Evolutionary conservation across 306 rosid genomes (phyloP).

Genomic region (Canavalia gladiata): DNA sequence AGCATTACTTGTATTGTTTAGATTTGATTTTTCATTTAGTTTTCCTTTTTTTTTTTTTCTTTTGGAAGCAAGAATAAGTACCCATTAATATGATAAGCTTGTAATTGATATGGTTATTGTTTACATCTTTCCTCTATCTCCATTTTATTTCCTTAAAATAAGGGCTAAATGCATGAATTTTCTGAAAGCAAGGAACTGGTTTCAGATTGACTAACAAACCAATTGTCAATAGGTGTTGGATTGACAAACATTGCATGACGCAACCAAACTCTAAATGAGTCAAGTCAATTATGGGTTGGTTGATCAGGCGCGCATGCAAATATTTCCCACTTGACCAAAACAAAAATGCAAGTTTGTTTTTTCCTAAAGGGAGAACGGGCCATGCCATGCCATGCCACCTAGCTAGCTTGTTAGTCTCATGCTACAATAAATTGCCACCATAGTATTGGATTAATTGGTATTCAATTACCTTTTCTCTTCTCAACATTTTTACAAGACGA

Average conservation of each 20-base stretch:
- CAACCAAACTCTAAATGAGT: constrained; percentile 4
- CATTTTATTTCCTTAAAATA: not conserved
- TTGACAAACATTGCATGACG: not conserved
- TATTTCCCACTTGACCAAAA: not conserved
- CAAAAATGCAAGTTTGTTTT: no score
- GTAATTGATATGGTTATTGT: not conserved
- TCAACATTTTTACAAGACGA: not conserved
- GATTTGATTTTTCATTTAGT: not conserved
- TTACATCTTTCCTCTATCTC: not conserved
- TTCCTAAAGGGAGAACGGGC: no score
- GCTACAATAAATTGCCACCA: not conserved
- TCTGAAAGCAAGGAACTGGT: not conserved
- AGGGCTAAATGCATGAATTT: not conserved
- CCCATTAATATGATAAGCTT: not conserved
- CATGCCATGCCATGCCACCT: no score
- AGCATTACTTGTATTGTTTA: no score
- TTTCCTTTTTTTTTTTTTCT: not conserved
- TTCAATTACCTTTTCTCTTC: not conserved
- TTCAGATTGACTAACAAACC: not conserved
- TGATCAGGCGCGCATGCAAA: not conserved
- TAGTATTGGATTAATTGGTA: not conserved
- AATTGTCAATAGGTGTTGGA: not conserved
- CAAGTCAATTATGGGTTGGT: not conserved
- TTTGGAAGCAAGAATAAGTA: not conserved
- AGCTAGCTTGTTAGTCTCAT: not conserved